Evolutionary conservation across 2,329 filamentous ascomycete genomes (phyloP), one percentile per base, ranked within the genome.

Genomic region (Aspergillus candidus): DNA sequence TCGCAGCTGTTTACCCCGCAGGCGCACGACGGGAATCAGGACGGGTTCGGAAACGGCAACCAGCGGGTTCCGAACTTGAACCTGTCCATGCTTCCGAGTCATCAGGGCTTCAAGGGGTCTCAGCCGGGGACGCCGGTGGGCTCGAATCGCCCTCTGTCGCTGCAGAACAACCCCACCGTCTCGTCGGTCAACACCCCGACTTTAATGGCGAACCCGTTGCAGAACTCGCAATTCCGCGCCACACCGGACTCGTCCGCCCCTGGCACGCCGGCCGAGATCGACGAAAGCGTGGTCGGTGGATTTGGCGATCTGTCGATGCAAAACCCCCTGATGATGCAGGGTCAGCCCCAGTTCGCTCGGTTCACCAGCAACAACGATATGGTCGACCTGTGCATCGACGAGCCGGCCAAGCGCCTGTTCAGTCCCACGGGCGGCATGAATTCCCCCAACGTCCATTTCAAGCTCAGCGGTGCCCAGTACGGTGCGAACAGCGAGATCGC

Each of bases 161-260:
- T 94, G 54, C 85, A 89, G 63, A 88, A 94, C 65, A 96, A 96
- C 65, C 91, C 91, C 12, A 96, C 90, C 1, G 91, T 97, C 13
- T 98, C 93, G 3, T 96, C 90, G 3, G 91, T 96, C 43, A 97
- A 96, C 66, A 97, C 91, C 0, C 91, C 91, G 0, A 94, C 90
- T 0, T 76, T 97, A 46, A 86, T 85, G 47, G 88, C 88, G 1
- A 84, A 89, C 52, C 83, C 86, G 30, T 73, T 82, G 49, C 77
- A 75, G 54, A 80, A 70, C 66, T 73, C 67, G 54, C 75, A 72
- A 68, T 76, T 70, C 57, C 67, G 66, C 49, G 65, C 65, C 49
- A 80, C 82, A 17, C 78, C 81, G 43, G 79, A 84, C 65, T 82
- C 82, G 5, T 86, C 83, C 35, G 75, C 79, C 40, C 82, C 84